Base-by-base conservation (phyloP, 495 filamentous ascomycete species). In the Opeltia flavorubescens region DNA sequence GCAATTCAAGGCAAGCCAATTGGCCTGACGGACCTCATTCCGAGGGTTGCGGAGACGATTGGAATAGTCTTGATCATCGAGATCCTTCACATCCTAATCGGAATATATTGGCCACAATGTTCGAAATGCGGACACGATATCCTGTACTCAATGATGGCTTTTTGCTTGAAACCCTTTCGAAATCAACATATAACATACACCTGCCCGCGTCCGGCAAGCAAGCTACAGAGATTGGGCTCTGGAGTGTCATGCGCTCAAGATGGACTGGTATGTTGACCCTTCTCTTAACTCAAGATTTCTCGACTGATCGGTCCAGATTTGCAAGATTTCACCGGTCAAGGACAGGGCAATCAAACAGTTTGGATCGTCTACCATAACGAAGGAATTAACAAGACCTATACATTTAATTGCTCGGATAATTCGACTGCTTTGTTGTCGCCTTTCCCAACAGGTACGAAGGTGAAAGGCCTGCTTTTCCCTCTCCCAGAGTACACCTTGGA, bases 301-400 rank as follows among this genome's bases (percentile, higher is more conserved):
- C 25, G 38, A 41, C 21, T 9, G 13, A 11, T 17, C n/a, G 4
- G 13, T 5, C 13, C 21, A 33, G 48, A 53, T 18, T 5, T 50
- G 23, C 68, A 67, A 54, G 62, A 74, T 47, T 65, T 74, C 31
- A 59, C 65, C 18, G 59, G 53, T 11, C 41, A 54, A 33, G 66
- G 62, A 7, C 58, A 62, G 28, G 66, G 66, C 27, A 68, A 71
- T 43, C 68, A 72, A 44, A 54, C 53, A 39, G 59, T 75, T 3
- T 75, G 71, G 71, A 58, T 74, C 9, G 48, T 75, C 12, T 72
- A 67, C 55, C 61, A 63, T 13, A 75, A 75, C 51, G 66, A 66
- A 41, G 70, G 71, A 48, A 46, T 50, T 0, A 66, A 68, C 5
- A 49, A 53, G 5, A 62, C 57, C 5, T 74, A 65, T 48, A 44